Evolutionary conservation across 257 asterid species (phyloP).

Genomic region (Nicotiana otophora): DNA sequence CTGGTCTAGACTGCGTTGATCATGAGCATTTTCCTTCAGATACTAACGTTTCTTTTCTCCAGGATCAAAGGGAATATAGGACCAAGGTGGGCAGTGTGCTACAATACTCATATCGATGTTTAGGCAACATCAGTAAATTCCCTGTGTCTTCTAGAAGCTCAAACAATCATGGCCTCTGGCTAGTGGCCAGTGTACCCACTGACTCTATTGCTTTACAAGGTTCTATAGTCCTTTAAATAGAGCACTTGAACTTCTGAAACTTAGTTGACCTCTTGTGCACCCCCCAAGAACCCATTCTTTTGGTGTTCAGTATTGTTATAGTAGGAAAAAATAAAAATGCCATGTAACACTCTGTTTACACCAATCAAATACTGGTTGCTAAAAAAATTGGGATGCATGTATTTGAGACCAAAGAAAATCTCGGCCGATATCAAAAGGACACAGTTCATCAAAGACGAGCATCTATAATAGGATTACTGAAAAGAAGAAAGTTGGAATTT

Average conservation of each 20-base stretch:
- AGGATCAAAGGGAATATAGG: neutral
- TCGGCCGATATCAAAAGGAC: neutral
- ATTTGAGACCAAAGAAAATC: neutral
- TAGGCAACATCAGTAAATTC: neutral
- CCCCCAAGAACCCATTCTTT: neutral
- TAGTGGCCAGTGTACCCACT: neutral
- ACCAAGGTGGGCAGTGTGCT: neutral
- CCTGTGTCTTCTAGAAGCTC: neutral
- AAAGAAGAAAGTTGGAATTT: constrained; percentile 10
- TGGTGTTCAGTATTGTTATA: neutral
- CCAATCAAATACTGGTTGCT: neutral
- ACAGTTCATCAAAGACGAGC: neutral
- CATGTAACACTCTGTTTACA: neutral
- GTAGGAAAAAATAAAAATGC: neutral
- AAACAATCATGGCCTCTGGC: neutral
- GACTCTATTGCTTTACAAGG: neutral
- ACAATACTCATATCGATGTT: neutral
- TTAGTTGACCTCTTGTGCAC: neutral
- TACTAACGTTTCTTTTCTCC: neutral
- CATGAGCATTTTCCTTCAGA: neutral
- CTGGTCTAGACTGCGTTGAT: neutral
- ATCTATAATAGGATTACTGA: neutral
- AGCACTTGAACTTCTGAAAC: neutral
- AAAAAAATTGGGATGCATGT: neutral
- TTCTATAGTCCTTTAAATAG: neutral